Percentiles rank a stretch among this genome's conserved stretches.
Conservation (phyloP, 2,329 filamentous ascomycete species). For the Trichophaea hybrida region DNA sequence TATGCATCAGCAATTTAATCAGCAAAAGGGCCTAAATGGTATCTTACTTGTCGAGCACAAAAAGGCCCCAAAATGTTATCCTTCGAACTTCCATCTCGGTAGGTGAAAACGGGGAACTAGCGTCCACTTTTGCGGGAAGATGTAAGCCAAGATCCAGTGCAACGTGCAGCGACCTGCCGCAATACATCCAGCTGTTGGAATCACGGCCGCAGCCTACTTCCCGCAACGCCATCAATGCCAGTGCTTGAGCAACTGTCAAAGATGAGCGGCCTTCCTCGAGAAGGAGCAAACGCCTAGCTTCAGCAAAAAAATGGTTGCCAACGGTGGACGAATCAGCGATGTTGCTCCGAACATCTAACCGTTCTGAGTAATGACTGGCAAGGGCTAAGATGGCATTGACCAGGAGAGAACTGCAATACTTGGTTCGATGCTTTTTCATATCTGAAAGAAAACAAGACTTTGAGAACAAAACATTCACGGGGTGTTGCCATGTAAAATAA, state of each 20-base stretch:
- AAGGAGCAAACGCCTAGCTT: slow-evolving; percentile 76
- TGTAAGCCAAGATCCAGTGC: slow-evolving; percentile 20
- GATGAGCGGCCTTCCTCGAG: slow-evolving; percentile 84
- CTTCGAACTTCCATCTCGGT: slow-evolving; percentile 1
- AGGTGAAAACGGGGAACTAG: not conserved
- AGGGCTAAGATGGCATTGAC: slow-evolving; percentile 90
- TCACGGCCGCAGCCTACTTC: slow-evolving; percentile 91
- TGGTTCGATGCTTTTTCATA: not conserved
- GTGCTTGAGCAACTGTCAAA: slow-evolving; percentile 78
- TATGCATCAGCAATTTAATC: not conserved
- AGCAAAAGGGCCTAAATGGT: not conserved
- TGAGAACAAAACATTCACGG: slow-evolving; percentile 6
- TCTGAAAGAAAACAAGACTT: slow-evolving; percentile 1
- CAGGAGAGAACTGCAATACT: slow-evolving; percentile 72
- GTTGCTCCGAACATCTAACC: slow-evolving; percentile 54
- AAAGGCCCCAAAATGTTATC: slow-evolving; percentile 3
- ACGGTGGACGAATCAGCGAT: slow-evolving; percentile 68
- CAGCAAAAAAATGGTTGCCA: slow-evolving; percentile 88
- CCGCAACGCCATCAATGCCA: slow-evolving; percentile 88
- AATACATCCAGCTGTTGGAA: slow-evolving; percentile 89
- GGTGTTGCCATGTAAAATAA: not conserved
- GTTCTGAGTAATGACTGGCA: slow-evolving; percentile 81
- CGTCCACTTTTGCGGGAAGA: not conserved
- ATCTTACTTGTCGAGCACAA: slow-evolving; percentile 16
- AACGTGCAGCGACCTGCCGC: slow-evolving; percentile 17